These are phyloP conservation scores for Sugiyamaella marilandica DNA, from an alignment of 805 yeast species.

Conservation along the genomic window DNA sequence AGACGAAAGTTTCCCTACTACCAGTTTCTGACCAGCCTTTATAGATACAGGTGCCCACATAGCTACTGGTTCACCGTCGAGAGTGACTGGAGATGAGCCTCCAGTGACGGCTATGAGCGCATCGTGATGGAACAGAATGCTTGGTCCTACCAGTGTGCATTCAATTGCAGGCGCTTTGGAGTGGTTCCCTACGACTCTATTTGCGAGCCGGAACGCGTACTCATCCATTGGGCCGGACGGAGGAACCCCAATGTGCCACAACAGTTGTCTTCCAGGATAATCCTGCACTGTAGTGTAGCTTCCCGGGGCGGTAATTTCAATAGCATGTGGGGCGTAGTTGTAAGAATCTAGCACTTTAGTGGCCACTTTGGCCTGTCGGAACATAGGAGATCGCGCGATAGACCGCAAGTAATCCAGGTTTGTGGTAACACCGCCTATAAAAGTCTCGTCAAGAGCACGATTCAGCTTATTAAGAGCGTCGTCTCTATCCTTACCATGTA, in stretches of 20 bases:
- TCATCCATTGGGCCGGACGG: conserved; percentile 99
- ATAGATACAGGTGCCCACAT: conserved; percentile 73
- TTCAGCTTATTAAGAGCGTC: conserved; percentile 78
- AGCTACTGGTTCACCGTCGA: conserved; percentile 52
- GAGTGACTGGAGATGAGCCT: conserved; percentile 63
- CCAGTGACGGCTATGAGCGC: conserved; percentile 81
- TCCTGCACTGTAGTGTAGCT: conserved; percentile 96
- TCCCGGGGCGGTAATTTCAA: conserved; percentile 85
- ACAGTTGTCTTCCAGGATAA: conserved; percentile 83
- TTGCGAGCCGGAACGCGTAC: conserved; percentile 84
- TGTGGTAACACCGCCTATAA: conserved; percentile 81
- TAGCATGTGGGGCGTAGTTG: conserved; percentile 73
- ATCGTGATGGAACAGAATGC: conserved; percentile 76
- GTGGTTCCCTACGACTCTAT: conserved; percentile 85
- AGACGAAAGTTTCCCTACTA: conserved; percentile 70
- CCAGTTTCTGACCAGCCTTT: conserved; percentile 68
- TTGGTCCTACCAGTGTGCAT: conserved; percentile 82
- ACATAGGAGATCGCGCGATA: conserved; percentile 79
- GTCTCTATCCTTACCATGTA: conserved; percentile 81
- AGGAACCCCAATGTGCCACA: conserved; percentile 92
- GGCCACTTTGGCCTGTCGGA: conserved; percentile 74
- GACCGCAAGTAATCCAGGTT: conserved; percentile 86
- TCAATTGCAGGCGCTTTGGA: conserved; percentile 83
- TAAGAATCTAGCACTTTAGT: conserved; percentile 84
- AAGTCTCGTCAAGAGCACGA: conserved; percentile 79